Base-by-base conservation (phyloP, 208 protist species). In the Acanthamoeba healyi region DNA sequence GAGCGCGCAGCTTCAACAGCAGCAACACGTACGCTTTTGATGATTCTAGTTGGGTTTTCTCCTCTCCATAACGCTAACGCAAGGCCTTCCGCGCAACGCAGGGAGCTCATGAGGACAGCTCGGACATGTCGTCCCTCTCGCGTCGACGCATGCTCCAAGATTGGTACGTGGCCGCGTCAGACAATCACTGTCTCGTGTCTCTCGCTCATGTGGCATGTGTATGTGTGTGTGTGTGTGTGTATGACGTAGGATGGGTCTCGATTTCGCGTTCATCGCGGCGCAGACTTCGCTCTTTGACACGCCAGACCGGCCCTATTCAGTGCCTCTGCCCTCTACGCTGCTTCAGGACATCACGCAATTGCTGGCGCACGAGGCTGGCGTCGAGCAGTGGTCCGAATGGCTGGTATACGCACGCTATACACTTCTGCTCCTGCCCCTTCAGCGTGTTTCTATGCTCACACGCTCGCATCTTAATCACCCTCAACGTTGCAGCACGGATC, bases 301-400 rank as follows among this genome's bases (percentile, higher is more conserved):
- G 10, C 63, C 63, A 3, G 63, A 72, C 63, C 63, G 63, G 29
- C 63, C 63, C 26, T 72, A 72, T 29, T 72, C 63, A 29, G 63
- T 72, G 22, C 63, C 63, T 7, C 63, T 72, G 63, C 63, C 63
- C 29, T 72, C 63, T 7, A 72, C 63, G 12, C 63, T 72, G 29
- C 63, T 72, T 24, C 63, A 72, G 63, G 63, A 72, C 63, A 72
- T 72, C 63, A 72, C 63, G 34, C 63, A 72, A n/a, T 29, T 72
- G 32, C 63, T 72, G 32, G 63, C 63, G 12, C 63, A 72, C 34
- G 63, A 72, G 63, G 63, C 63, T 19, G 63, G 63, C 63, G 32
- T 72, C 32, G 63, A 72, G 63, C 63, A 72, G 63, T 72, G 63
- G 63, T 72, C 63, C 14, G 63, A 72, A 17, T 72, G 63, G 63